Evolutionary conservation across 805 yeast genomes (phyloP), one percentile per base, ranked within the genome.

Genomic region (Metschnikowia koreensis): DNA sequence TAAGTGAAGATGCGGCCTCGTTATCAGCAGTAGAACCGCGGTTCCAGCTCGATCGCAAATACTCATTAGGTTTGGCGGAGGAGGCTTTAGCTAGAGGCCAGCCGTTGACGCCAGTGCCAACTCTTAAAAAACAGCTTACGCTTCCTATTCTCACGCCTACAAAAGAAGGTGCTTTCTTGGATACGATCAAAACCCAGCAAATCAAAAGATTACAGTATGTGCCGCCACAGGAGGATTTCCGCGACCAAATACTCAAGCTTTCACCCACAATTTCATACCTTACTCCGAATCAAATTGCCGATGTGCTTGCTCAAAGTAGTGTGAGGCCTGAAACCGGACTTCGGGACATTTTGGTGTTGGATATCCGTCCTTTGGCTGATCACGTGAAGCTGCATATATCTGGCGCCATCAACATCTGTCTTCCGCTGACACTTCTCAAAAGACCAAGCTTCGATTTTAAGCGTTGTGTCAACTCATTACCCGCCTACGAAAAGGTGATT

Each of bases 361-460:
- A 92, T 65, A 84, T 87, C 10, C 73, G 98, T 50, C 89, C 97
- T 0, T 89, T 84, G 63, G 83, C 87, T 26, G 93, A 88, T 51
- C 89, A 73, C 64, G 77, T 84, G 41, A 79, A 75, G 53, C 63
- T 76, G 2, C 90, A 85, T 55, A 67, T 93, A 11, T 61, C 60
- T 4, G 73, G 79, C 40, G 80, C 97, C 0, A 73, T 89, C 42
- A 89, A 89, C 64, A 78, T 93, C 37, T 89, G 96, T 66, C 70
- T 92, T 12, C 97, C 98, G 1, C 86, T 96, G n/a, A 92, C 97
- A 0, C 73, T 92, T 40, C 71, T 92, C 56, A 87, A 84, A 64
- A 79, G 98, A 57, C 73, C 83, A 33, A 86, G 84, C 48, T 92
- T 88, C 61, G 82, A 83, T 2, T 71, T 92, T 50, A 71, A 70